phyloP scores from a whole-genome alignment of 371 early-diverging fungal genomes.

The Circinella minor region DNA sequence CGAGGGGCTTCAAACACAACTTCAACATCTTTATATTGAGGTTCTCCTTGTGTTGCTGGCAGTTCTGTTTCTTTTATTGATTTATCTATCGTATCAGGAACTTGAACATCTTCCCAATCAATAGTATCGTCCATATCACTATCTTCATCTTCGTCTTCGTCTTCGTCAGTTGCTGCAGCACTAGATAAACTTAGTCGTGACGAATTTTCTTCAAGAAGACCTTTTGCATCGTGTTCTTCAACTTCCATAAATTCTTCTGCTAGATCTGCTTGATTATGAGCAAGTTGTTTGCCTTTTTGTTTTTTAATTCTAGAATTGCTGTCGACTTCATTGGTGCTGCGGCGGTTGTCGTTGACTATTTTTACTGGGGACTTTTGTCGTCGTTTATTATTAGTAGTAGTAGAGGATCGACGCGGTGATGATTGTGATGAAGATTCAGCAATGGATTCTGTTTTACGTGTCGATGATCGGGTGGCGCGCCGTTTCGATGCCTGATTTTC shows the following conservation, averaged over 20 bases:
- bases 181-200: neutral
- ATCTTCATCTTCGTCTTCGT: constrained; percentile 17
- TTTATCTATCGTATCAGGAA: neutral
- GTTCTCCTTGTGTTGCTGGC: neutral
- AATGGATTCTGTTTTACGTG: neutral
- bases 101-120: constrained; percentile 31
- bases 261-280: neutral
- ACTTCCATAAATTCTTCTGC: neutral
- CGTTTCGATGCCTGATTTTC: neutral
- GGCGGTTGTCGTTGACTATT: neutral
- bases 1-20: constrained; percentile 42
- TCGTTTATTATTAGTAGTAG: neutral
- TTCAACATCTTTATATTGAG: constrained; percentile 44
- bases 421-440: neutral
- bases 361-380: no score
- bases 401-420: neutral
- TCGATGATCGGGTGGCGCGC: neutral
- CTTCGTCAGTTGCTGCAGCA: neutral
- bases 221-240: constrained; percentile 2
- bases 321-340: neutral
- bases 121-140: constrained; percentile 19
- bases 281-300: neutral
- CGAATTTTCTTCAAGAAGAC: neutral
- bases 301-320: neutral
- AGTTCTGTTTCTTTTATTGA: neutral